Percentiles rank a stretch among this genome's conserved stretches.
Conservation (phyloP, 345 rosid genomes). For the Eucalyptus cladocalyx region DNA sequence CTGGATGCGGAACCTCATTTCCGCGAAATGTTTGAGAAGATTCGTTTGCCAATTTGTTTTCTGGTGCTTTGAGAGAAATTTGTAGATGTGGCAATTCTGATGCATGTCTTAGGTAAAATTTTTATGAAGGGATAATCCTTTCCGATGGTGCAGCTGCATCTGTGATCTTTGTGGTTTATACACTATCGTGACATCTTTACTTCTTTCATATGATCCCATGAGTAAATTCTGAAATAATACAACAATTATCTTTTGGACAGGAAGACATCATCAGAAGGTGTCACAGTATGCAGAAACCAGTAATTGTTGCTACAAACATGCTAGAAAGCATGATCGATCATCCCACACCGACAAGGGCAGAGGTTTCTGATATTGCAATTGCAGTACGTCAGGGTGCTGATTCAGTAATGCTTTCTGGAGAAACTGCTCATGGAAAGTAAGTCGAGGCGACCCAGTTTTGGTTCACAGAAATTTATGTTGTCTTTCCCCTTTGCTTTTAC, state of each 20-base stretch:
- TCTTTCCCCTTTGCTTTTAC: background rate
- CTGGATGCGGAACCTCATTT: background rate
- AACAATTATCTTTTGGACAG: constrained; percentile 19
- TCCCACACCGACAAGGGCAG: constrained; percentile 99
- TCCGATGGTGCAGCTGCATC: background rate
- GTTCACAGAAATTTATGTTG: background rate
- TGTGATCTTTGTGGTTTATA: background rate
- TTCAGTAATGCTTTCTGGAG: constrained; percentile 98
- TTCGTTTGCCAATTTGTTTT: background rate
- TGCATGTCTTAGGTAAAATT: background rate
- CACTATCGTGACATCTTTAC: background rate
- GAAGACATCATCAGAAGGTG: constrained; percentile 92
- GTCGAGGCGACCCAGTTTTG: background rate
- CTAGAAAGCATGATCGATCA: constrained; percentile 96
- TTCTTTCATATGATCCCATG: background rate
- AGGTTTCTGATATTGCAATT: constrained; percentile 93
- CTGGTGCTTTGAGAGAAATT: background rate
- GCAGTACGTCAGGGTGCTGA: constrained; percentile 96
- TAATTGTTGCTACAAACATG: constrained; percentile 96
- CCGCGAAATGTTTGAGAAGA: background rate
- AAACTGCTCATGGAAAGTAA: constrained; percentile 97
- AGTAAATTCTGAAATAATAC: background rate
- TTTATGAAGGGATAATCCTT: background rate
- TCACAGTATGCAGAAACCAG: constrained; percentile 76
- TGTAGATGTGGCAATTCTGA: background rate